These are phyloP conservation scores for Fraxinus albicans DNA, from an alignment of 305 asterid species.

Conservation along the genomic window DNA sequence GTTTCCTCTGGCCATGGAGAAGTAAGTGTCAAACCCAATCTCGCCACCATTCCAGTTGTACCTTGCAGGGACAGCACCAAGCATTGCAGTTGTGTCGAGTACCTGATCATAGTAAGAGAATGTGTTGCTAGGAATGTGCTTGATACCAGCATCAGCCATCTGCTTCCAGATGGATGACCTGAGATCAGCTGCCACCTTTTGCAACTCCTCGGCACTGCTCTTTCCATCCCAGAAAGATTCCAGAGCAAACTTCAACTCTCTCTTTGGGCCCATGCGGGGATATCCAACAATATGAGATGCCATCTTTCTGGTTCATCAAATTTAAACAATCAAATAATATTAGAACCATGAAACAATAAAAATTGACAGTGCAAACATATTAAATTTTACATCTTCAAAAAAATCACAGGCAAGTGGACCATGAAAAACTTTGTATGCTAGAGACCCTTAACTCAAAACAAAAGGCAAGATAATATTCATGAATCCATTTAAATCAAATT, in stretches of 20 bases:
- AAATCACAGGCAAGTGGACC: not conserved
- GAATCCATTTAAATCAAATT: not conserved
- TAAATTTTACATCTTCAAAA: not conserved
- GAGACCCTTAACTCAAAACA: not conserved
- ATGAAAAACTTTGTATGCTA: not conserved
- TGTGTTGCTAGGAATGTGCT: constrained; percentile 83
- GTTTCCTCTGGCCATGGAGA: constrained; percentile 60
- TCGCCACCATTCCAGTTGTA: constrained; percentile 81
- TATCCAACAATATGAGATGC: constrained; percentile 87
- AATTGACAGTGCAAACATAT: not conserved
- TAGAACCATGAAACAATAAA: not conserved
- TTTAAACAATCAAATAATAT: constrained; percentile 16
- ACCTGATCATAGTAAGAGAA: constrained; percentile 81
- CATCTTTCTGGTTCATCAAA: constrained; percentile 51
- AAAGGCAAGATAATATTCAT: not conserved
- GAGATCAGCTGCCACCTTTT: constrained; percentile 68
- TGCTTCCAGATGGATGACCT: constrained; percentile 86
- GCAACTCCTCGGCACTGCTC: constrained; percentile 75
- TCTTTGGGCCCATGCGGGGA: constrained; percentile 93
- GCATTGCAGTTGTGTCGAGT: constrained; percentile 77
- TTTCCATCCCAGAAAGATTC: constrained; percentile 94
- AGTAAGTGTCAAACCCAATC: constrained; percentile 68
- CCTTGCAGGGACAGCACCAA: constrained; percentile 86
- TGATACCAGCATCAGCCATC: constrained; percentile 75
- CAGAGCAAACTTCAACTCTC: constrained; percentile 87